Conservation (phyloP, 306 rosid genomes). For the Quillaja saponaria region DNA sequence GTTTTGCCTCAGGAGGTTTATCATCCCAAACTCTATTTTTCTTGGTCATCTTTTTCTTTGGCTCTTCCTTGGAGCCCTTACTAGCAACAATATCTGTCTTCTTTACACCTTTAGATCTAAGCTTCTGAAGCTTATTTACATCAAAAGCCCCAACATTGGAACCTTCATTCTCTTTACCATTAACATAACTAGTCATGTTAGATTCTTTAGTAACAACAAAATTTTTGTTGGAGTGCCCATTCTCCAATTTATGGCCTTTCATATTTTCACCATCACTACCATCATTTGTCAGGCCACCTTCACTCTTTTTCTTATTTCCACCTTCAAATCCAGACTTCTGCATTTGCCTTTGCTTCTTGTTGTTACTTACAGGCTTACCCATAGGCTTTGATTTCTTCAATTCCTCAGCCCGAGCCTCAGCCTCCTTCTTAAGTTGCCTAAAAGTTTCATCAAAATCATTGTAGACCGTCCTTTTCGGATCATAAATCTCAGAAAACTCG, state of each 20-base stretch:
- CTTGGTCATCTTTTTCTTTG: constrained; percentile 66
- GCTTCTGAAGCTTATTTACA: constrained; percentile 92
- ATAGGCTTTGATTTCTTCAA: constrained; percentile 68
- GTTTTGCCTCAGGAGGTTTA: constrained; percentile 53
- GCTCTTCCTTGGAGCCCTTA: constrained; percentile 75
- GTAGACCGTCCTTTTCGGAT: constrained; percentile 55
- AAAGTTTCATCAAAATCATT: constrained; percentile 80
- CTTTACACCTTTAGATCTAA: constrained; percentile 73
- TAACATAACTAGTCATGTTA: constrained; percentile 48
- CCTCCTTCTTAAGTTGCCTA: constrained; percentile 77
- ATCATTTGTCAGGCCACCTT: constrained; percentile 46
- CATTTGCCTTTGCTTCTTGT: constrained; percentile 64
- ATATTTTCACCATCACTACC: constrained; percentile 45
- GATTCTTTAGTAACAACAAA: constrained; percentile 48
- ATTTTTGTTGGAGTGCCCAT: constrained; percentile 60
- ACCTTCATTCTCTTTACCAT: constrained; percentile 71
- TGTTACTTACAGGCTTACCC: constrained; percentile 49
- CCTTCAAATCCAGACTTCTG: constrained; percentile 62
- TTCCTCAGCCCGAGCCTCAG: constrained; percentile 85
- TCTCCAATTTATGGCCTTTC: constrained; percentile 60
- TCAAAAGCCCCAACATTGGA: constrained; percentile 88
- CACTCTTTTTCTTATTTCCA: constrained; percentile 55
- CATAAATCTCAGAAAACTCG: constrained; percentile 66
- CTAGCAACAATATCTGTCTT: constrained; percentile 55
- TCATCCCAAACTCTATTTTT: constrained; percentile 96